A percentile compares a stretch with the other conserved stretches of the same genome.
Conservation (phyloP, 2,329 filamentous ascomycete genomes). For the Fusarium euwallaceae region DNA sequence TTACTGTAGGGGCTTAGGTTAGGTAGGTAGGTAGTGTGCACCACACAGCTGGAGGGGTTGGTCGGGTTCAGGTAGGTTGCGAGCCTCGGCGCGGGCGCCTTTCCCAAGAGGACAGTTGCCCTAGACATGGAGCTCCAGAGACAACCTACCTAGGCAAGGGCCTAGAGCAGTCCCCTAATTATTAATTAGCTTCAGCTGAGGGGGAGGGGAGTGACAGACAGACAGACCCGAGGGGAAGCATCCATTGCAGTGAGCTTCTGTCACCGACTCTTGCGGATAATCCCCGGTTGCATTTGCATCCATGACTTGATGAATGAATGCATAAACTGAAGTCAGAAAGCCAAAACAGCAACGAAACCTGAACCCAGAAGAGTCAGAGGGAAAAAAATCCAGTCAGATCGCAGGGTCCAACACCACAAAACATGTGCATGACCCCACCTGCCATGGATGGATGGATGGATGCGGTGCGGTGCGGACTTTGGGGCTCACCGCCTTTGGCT, state of each 20-base stretch:
- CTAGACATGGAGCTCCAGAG: neutral
- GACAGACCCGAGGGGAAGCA: too few relatives aligned
- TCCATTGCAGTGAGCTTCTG: neutral
- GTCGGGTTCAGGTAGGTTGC: neutral
- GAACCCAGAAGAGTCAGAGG: conserved; percentile 1
- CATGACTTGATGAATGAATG: neutral
- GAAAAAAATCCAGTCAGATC: conserved; percentile 37
- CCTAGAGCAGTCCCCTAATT: conserved; percentile 14
- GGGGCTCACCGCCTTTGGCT: conserved; percentile 39
- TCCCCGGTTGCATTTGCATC: neutral
- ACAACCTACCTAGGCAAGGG: neutral
- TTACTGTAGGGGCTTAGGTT: conserved; percentile 2
- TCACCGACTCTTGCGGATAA: neutral
- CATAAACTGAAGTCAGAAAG: neutral
- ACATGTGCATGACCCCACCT: conserved; percentile 23
- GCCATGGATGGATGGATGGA: neutral
- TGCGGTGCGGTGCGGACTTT: neutral
- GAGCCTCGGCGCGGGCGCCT: neutral
- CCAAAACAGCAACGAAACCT: conserved; percentile 20
- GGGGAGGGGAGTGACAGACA: neutral
- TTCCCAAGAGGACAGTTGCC: conserved; percentile 29
- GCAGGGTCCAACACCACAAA: conserved; percentile 41
- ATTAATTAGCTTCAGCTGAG: conserved; percentile 13
- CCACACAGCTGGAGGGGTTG: neutral
- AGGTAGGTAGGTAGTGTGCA: neutral